phyloP scores from a whole-genome alignment of 306 rosid genomes.

The Hippophae tibetana region DNA sequence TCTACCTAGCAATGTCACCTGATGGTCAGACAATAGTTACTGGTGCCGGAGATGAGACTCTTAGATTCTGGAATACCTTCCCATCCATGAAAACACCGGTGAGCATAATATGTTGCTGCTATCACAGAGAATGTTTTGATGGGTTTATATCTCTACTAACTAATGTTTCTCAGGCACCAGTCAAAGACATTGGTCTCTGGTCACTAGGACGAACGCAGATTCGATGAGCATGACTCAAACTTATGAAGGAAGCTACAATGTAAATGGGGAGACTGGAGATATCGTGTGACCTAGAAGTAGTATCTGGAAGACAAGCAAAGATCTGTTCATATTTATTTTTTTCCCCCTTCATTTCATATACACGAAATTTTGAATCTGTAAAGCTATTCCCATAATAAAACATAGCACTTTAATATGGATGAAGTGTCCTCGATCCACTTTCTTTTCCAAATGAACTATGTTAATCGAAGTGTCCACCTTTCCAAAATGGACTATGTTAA shows the following conservation, averaged over 20 bases:
- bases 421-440: no score
- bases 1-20: slow-evolving; percentile 96
- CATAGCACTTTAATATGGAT: no score
- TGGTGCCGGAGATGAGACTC: slow-evolving; percentile 98
- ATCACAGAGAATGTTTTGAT: no score
- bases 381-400: no score
- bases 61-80: slow-evolving; percentile 84
- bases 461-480: no score
- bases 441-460: no score
- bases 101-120: slow-evolving; percentile 19
- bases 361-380: no score
- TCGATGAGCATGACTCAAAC: slow-evolving; percentile 30
- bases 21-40: slow-evolving; percentile 98
- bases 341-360: no score
- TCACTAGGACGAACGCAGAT: slow-evolving; percentile 82
- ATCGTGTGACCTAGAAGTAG: neutral
- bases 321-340: no score
- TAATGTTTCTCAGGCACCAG: slow-evolving; percentile 44
- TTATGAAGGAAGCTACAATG: neutral
- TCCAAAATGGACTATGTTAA: no score
- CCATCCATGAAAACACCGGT: slow-evolving; percentile 86
- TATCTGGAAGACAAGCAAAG: no score
- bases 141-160: no score
- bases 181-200: slow-evolving; percentile 86
- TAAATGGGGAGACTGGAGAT: slow-evolving; percentile 13